Conservation (phyloP, 2,329 filamentous ascomycete species). For the Fusarium foetens region DNA sequence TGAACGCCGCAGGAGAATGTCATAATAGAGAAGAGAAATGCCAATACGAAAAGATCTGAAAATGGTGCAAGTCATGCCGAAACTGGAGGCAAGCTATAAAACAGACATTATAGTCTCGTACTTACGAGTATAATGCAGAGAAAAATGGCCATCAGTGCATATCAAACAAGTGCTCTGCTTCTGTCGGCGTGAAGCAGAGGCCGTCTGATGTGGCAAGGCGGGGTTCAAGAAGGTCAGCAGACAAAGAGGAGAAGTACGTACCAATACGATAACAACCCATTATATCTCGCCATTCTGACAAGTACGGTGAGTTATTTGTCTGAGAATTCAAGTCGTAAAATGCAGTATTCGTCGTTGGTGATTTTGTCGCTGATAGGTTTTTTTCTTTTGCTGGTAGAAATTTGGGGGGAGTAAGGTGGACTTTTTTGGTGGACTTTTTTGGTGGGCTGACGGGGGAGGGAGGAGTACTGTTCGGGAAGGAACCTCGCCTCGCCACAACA, state of each 20-base stretch:
- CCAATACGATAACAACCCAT: background rate
- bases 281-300: background rate
- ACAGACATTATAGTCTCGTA: background rate
- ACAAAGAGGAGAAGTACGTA: conserved; percentile 19
- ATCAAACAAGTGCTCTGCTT: background rate
- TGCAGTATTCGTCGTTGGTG: background rate
- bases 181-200: conserved; percentile 10
- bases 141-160: background rate
- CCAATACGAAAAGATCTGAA: background rate
- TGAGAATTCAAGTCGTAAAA: background rate
- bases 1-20: background rate
- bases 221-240: conserved; percentile 29
- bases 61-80: background rate
- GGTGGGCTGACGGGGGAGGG: conserved; percentile 27
- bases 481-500: conserved; percentile 21
- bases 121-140: background rate
- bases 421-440: conserved; percentile 34
- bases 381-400: conserved; percentile 24
- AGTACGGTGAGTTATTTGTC: fast-evolving
- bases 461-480: conserved; percentile 17
- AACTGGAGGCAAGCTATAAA: background rate
- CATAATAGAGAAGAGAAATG: background rate
- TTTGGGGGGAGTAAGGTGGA: conserved; percentile 24
- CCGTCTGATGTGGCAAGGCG: conserved; percentile 27
- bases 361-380: background rate